Percentiles rank a stretch among this genome's conserved stretches.
phyloP scores from a whole-genome alignment of 2,329 filamentous ascomycete species.

The Pseudogymnoascus sp. region DNA sequence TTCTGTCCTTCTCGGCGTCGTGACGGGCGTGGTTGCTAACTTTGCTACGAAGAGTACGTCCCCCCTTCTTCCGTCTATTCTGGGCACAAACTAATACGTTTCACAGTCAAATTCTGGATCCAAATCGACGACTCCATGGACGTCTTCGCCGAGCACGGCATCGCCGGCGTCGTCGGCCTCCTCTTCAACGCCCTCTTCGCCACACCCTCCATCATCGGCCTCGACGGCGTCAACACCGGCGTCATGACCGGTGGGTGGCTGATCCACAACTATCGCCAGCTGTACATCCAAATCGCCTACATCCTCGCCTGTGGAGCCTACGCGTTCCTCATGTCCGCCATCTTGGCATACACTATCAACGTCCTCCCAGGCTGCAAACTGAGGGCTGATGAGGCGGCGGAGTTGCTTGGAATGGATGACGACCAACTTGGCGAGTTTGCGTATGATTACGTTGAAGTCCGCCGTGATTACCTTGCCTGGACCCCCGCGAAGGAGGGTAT shows the following conservation, averaged over 20 bases:
- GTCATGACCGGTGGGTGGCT: conserved; percentile 59
- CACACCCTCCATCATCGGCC: conserved; percentile 61
- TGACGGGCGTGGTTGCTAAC: conserved; percentile 59
- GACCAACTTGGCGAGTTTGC: conserved; percentile 86
- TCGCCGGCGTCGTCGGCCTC: conserved; percentile 62
- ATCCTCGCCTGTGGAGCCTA: conserved; percentile 60
- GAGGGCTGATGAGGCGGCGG: conserved; percentile 71
- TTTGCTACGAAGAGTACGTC: conserved; percentile 54
- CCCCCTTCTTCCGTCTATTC: no score
- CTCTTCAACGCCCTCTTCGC: conserved; percentile 69
- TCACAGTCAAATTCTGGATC: conserved; percentile 39
- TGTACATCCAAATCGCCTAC: conserved; percentile 76
- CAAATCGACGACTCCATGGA: conserved; percentile 64
- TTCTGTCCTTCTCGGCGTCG: conserved; percentile 57
- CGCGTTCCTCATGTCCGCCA: conserved; percentile 64
- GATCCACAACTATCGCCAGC: conserved; percentile 63
- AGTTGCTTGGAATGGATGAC: conserved; percentile 82
- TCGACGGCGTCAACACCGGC: conserved; percentile 69
- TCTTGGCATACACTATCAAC: conserved; percentile 69
- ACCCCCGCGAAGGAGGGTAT: conserved; percentile 66
- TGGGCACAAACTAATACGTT: conserved; percentile 13
- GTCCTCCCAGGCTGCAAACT: conserved; percentile 70
- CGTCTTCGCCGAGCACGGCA: conserved; percentile 63
- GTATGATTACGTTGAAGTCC: conserved; percentile 84
- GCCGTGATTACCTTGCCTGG: conserved; percentile 82